These are phyloP conservation scores for Amoebophrya sp. DNA, from an alignment of 169 alveolate genomes.

Conservation along the genomic window DNA sequence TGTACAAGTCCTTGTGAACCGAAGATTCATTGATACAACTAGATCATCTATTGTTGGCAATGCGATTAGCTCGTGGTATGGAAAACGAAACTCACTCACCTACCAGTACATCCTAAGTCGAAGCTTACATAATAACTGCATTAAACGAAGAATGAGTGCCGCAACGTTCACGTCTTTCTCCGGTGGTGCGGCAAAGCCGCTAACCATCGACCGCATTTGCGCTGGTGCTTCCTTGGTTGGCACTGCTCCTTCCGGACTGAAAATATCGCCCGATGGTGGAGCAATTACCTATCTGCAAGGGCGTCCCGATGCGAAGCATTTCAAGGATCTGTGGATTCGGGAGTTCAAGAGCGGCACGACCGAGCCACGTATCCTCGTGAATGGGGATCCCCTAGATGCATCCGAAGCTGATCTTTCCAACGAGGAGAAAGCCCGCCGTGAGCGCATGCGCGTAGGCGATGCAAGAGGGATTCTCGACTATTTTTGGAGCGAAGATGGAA, in stretches of 20 bases:
- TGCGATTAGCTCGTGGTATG: too few relatives aligned
- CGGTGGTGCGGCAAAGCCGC: not conserved
- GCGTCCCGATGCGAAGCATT: not conserved
- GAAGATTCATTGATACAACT: too few relatives aligned
- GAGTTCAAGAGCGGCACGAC: not conserved
- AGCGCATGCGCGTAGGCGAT: not conserved
- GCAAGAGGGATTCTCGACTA: not conserved
- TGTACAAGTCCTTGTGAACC: too few relatives aligned
- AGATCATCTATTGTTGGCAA: too few relatives aligned
- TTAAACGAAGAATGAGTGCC: too few relatives aligned
- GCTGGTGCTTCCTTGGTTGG: not conserved
- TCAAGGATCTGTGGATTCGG: constrained; percentile 13
- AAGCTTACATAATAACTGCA: too few relatives aligned
- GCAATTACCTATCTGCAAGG: not conserved
- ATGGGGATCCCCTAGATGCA: not conserved
- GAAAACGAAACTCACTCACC: too few relatives aligned
- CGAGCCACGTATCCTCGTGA: not conserved
- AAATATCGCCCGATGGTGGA: not conserved
- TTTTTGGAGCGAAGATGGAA: constrained; percentile 9
- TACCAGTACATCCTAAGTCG: too few relatives aligned
- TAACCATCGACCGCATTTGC: not conserved
- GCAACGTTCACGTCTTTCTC: too few relatives aligned
- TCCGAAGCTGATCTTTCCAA: not conserved
- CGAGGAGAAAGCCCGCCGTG: constrained; percentile 11
- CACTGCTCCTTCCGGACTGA: not conserved